A percentile compares a stretch with the other conserved stretches of the same genome.
Conservation (phyloP, 1,284 basidiomycete species). For the Leccinum subrobustum region DNA sequence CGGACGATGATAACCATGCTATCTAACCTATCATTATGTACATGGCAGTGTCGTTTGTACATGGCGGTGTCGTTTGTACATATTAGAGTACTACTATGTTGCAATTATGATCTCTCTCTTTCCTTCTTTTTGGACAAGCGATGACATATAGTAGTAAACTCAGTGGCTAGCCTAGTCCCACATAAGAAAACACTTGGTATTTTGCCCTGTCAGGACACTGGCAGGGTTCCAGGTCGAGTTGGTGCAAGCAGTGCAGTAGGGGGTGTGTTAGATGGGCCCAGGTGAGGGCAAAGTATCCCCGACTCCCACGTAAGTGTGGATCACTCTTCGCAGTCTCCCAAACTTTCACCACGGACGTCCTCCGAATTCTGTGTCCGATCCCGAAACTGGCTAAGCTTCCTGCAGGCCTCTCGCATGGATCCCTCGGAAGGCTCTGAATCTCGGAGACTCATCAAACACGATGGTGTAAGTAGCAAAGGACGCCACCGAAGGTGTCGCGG, state of each 20-base stretch:
- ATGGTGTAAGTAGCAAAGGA: too few species aligned
- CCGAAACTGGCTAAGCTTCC: conserved; percentile 28
- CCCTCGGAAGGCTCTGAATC: conserved; percentile 27
- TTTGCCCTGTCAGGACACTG: too few species aligned
- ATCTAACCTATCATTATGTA: not conserved
- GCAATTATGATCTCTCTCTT: not conserved
- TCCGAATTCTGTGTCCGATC: conserved; percentile 34
- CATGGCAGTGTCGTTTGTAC: not conserved
- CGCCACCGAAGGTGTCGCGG: too few species aligned
- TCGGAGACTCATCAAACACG: too few species aligned
- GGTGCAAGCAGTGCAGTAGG: too few species aligned
- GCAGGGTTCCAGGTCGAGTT: too few species aligned
- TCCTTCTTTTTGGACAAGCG: too few species aligned
- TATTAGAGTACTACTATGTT: not conserved
- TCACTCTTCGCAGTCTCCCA: conserved; percentile 18
- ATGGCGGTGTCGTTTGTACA: not conserved
- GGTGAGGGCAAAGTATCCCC: too few species aligned
- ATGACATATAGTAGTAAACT: too few species aligned
- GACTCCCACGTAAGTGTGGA: not conserved
- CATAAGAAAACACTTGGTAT: too few species aligned
- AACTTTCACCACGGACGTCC: conserved; percentile 20
- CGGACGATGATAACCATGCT: not conserved
- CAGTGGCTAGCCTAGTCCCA: too few species aligned
- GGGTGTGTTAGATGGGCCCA: too few species aligned
- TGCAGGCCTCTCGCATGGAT: conserved; percentile 43